phyloP scores from a whole-genome alignment of 1,139 yeast species.

The Sugiyamaella pinicola region DNA sequence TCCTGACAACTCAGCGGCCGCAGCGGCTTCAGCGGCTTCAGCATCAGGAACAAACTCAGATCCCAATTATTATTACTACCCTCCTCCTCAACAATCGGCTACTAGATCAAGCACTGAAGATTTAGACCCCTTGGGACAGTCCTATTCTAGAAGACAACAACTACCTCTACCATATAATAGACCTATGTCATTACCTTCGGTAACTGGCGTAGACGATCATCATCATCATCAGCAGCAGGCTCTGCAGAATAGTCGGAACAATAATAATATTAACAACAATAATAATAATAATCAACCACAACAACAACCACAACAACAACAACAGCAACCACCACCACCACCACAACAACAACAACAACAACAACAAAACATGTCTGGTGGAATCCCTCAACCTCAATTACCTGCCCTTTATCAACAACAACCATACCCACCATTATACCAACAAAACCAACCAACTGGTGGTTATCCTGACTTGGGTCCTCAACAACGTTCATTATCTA shows the following conservation, averaged over 20 bases:
- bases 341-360: constrained; percentile 1
- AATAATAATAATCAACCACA: not conserved
- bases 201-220: constrained; percentile 11
- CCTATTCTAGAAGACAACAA: constrained; percentile 12
- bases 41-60: constrained; percentile 15
- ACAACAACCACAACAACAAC: constrained; percentile 18
- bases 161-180: constrained; percentile 25
- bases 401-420: constrained; percentile 20
- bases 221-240: too few species aligned
- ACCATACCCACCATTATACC: constrained; percentile 17
- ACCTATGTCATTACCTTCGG: constrained; percentile 18
- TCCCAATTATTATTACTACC: constrained; percentile 22
- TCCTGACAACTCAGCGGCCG: not conserved
- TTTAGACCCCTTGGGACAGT: constrained; percentile 18
- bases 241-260: constrained; percentile 7
- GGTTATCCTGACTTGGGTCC: constrained; percentile 9
- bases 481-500: constrained; percentile 21
- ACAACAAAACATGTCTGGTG: constrained; percentile 3
- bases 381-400: constrained; percentile 12
- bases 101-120: constrained; percentile 13
- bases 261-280: constrained; percentile 6
- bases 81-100: constrained; percentile 13
- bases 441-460: constrained; percentile 16
- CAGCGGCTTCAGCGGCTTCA: constrained; percentile 14
- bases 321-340: constrained; percentile 3